Base-by-base conservation (phyloP, 192 early-diverging fungal species). In the Phycomyces blakesleeanus region DNA sequence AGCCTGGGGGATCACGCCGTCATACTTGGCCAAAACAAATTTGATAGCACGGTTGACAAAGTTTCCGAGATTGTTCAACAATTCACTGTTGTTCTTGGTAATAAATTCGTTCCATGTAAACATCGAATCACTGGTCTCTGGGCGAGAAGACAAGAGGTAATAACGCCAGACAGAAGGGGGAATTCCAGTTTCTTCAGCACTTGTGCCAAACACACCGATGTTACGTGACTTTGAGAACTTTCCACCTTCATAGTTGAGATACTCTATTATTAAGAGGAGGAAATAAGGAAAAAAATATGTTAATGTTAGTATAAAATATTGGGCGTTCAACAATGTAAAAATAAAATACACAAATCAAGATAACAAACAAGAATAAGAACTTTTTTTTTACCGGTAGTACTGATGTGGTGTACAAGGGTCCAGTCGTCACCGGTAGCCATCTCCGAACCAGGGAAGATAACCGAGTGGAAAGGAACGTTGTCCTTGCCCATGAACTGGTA, bases 401-500 rank as follows among this genome's bases (percentile, higher is more conserved):
- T 89, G 54, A 99, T 80, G 72, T 93, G 93, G 79, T 99, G 86
- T 57, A 97, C 78, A 24, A 94, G 59, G 11, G 95, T 99, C 91
- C 94, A 99, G 26, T 87, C 61, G 41, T 98, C 96, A 34, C 82
- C 82, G 4, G 95, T 89, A 59, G 89, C 94, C 18, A 95, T 78
- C 80, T 96, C 75, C 20, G 87, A 77, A 57, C 84, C 89, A 29
- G 97, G 97, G 89, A 98, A 99, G 52, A 99, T 84, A 40, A 98
- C 91, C 1, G 96, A 92, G 73, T 99, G 97, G 87, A 99, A 99
- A 41, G 94, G 94, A 18, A 99, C 95, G 60, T 99, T 99, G 75
- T 99, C 97, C 80, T 99, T 99, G 67, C 97, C 97, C 96, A 99
- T 98, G 73, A 99, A 99, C 82, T 99, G 96, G 81, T 92, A 98